Percentiles rank a stretch among this genome's conserved stretches.
These are phyloP conservation scores for Podosphaera xanthii DNA, from an alignment of 2,329 filamentous ascomycete species.

Conservation along the genomic window DNA sequence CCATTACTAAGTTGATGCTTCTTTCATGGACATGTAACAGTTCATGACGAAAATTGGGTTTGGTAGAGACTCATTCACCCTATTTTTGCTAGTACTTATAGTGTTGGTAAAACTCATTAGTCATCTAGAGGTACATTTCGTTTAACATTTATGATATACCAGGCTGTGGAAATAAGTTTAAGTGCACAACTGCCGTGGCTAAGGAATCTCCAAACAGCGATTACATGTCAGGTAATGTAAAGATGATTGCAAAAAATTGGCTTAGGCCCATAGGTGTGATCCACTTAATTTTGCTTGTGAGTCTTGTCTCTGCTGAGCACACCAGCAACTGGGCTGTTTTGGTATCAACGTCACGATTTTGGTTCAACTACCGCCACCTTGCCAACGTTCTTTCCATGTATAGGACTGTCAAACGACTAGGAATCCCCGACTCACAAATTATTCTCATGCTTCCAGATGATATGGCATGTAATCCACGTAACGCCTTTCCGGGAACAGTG, in stretches of 20 bases:
- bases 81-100: too few species aligned
- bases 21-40: too few species aligned
- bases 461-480: constrained; percentile 98
- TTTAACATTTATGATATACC: too few species aligned
- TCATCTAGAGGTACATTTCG: too few species aligned
- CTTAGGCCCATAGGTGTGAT: background rate
- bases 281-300: background rate
- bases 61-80: too few species aligned
- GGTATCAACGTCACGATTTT: constrained; percentile 96
- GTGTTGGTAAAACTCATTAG: too few species aligned
- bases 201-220: too few species aligned
- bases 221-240: background rate
- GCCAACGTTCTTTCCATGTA: constrained; percentile 96
- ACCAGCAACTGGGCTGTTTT: constrained; percentile 98
- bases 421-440: constrained; percentile 95
- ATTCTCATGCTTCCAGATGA: constrained; percentile 99
- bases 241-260: background rate
- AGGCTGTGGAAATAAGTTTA: too few species aligned
- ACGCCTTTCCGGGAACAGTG: constrained; percentile 90
- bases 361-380: constrained; percentile 99
- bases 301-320: constrained; percentile 37
- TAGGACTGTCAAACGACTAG: constrained; percentile 89
- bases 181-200: too few species aligned
- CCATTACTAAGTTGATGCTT: too few species aligned
- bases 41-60: too few species aligned